Conservation (phyloP, 2,329 filamentous ascomycete genomes). For the Fusarium sp. region DNA sequence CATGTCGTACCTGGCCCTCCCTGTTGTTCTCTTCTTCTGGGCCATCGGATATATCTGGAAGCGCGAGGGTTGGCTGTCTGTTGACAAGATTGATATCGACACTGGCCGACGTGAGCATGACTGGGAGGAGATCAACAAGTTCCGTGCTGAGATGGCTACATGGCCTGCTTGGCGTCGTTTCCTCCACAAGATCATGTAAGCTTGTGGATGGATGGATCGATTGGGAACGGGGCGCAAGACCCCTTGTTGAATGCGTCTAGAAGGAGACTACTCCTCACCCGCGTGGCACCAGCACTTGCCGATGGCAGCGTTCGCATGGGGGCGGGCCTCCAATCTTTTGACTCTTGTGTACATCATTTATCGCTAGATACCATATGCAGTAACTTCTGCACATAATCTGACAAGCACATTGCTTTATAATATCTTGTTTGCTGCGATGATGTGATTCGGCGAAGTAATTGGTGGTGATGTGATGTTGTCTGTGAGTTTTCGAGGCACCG, state of each 20-base stretch:
- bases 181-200: conserved; percentile 52
- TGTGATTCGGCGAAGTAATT: not conserved
- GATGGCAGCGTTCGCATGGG: not conserved
- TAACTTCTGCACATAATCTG: conserved; percentile 7
- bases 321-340: conserved; percentile 1
- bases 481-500: not conserved
- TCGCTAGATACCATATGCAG: conserved; percentile 38
- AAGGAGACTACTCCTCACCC: not conserved
- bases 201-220: not conserved
- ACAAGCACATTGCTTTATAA: not conserved
- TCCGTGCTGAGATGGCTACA: conserved; percentile 59
- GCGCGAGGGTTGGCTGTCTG: conserved; percentile 67
- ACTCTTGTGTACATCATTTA: conserved; percentile 34
- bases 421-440: not conserved
- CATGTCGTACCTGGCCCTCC: conserved; percentile 64
- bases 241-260: not conserved
- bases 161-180: conserved; percentile 63
- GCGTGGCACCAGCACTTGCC: not conserved
- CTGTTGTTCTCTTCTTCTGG: conserved; percentile 68
- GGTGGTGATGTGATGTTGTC: not conserved
- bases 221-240: not conserved
- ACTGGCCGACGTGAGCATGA: conserved; percentile 72
- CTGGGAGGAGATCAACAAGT: conserved; percentile 70
- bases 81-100: conserved; percentile 74
- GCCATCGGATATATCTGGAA: conserved; percentile 72